phyloP scores from a whole-genome alignment of 2,329 filamentous ascomycete genomes.

The Exophiala xenobiotica region DNA sequence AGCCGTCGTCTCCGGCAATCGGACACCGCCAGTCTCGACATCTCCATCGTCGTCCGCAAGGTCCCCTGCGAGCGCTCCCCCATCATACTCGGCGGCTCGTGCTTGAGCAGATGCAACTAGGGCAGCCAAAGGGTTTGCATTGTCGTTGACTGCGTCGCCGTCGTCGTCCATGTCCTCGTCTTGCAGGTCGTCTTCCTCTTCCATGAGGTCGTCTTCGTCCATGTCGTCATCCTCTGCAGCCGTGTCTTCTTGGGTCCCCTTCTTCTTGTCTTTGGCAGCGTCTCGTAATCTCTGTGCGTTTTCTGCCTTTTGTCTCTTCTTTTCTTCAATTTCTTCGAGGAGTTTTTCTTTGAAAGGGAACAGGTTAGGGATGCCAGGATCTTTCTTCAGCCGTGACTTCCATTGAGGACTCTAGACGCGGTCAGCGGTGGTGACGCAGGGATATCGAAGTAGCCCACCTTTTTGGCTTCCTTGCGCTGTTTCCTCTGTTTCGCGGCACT shows the following conservation, averaged over 20 bases:
- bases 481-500: slow-evolving; percentile 89
- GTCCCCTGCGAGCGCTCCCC: slow-evolving; percentile 61
- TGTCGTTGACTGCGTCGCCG: slow-evolving; percentile 61
- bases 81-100: slow-evolving; percentile 73
- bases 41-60: slow-evolving; percentile 51
- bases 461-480: slow-evolving; percentile 81
- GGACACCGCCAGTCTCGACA: slow-evolving; percentile 50
- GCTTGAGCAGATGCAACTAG: slow-evolving; percentile 79
- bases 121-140: slow-evolving; percentile 87
- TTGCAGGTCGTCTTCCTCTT: slow-evolving; percentile 48
- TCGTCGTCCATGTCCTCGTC: slow-evolving; percentile 53
- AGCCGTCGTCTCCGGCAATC: slow-evolving; percentile 22
- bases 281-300: slow-evolving; percentile 70
- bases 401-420: slow-evolving; percentile 77
- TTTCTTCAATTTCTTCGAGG: slow-evolving; percentile 90
- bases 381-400: slow-evolving; percentile 93
- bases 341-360: slow-evolving; percentile 98
- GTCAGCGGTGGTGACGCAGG: not conserved
- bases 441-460: slow-evolving; percentile 46
- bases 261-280: slow-evolving; percentile 60
- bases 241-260: slow-evolving; percentile 52
- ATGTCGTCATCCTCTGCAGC: slow-evolving; percentile 45
- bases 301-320: slow-evolving; percentile 74
- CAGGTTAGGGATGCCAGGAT: slow-evolving; percentile 93
- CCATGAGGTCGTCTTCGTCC: slow-evolving; percentile 47